Evolutionary conservation across 495 filamentous ascomycete species (phyloP), one percentile per base, ranked within the genome.

Genomic region (Aspergillus campestris): DNA sequence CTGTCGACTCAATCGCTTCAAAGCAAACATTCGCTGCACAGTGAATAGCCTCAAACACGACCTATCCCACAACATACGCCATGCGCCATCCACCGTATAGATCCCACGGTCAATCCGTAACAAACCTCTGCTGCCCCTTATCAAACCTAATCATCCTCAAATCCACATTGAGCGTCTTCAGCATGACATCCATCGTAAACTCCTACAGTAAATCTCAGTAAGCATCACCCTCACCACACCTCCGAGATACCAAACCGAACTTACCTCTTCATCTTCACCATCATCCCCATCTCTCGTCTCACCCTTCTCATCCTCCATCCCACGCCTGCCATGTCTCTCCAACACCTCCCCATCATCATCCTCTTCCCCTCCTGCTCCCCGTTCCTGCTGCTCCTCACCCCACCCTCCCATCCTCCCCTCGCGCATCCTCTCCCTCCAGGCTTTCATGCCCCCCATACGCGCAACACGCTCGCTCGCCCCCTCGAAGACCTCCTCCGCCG

Each of bases 171-270:
- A 87, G 62, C 35, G 69, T 80, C 50, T 73, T 73, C 4, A 87
- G 69, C 83, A 87, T 86, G 71, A 77, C 77, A 33, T 73, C 78
- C 79, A 87, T 84, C 5, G 81, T 84, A 53, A 86, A 86, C 8
- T 71, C 72, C 76, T 78, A 38, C 6, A 32, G 5, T 31, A 15
- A 2, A 27, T 18, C 29, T 4, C 29, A 35, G 7, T 14, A 34
- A 24, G 42, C 2, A 24, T 40, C 31, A 39, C 43, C 24, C 29
- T 11, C 12, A 18, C 8, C 34, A 9, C 18, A 29, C 11, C 10
- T 24, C 37, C 31, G 14, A 36, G 9, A 7, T 12, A 14, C 44
- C 5, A 37, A 31, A 47, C 44, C 53, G 40, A 14, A 57, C 58
- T 39, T 51, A 71, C 69, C 61, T 73, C 69, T 8, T 69, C 59